Evolutionary conservation across 1,284 basidiomycete species (phyloP).

Genomic region (Marasmius oreades): DNA sequence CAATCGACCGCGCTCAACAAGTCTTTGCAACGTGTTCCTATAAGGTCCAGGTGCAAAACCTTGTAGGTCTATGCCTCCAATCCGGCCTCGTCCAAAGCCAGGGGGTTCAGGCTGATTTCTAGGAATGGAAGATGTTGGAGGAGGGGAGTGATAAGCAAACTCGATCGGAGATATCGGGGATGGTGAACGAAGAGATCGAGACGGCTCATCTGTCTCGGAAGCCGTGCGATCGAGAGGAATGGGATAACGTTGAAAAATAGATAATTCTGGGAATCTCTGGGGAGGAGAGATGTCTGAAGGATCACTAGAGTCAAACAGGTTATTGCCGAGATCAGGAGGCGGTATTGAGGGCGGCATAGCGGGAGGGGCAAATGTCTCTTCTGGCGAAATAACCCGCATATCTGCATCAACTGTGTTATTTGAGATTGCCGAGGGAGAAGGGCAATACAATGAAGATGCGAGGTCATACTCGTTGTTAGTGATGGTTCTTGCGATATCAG

Average conservation of each 20-base stretch:
- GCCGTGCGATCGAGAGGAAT: background rate
- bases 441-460: background rate
- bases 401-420: background rate
- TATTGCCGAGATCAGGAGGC: conserved; percentile 13
- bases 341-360: conserved; percentile 13
- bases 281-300: background rate
- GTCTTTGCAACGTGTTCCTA: conserved; percentile 36
- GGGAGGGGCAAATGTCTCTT: background rate
- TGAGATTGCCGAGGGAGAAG: background rate
- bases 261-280: background rate
- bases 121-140: background rate
- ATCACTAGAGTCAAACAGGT: conserved; percentile 5
- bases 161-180: background rate
- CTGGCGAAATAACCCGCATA: background rate
- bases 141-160: background rate
- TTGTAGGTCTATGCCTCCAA: conserved; percentile 28
- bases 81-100: background rate
- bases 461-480: conserved; percentile 1
- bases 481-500: conserved; percentile 15
- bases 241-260: background rate
- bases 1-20: conserved; percentile 22
- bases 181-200: background rate
- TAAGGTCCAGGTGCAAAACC: conserved; percentile 40
- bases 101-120: background rate
- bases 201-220: background rate